Base-by-base conservation (phyloP, 108 stramenopile genomes). In the Cylindrotheca closterium region DNA sequence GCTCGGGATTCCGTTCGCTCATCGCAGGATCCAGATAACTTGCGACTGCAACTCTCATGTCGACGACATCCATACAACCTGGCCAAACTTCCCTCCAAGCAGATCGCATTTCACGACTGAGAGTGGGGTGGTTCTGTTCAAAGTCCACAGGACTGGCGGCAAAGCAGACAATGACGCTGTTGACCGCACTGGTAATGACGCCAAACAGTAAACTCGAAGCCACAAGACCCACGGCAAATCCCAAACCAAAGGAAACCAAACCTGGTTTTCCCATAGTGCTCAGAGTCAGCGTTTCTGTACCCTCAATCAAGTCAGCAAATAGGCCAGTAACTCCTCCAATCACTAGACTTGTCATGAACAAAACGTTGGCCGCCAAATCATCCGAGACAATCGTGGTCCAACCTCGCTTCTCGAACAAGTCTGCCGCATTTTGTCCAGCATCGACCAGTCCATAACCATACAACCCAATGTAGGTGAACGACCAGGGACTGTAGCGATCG, bases 41-140 rank as follows among this genome's bases (percentile, higher is more conserved):
- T 0, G 67, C 74, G 12, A 75, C 67, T 31, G 63, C 67, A 3
- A 79, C 55, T 27, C 74, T 37, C 63, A 77, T 64, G 34, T 85
- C 83, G 21, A 80, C 72, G n/a, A 78, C 65, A 63, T 92, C 91
- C 71, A 92, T 75, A 42, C 83, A 87, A 51, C 88, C 92, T 1
- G 92, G 92, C 92, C 92, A 94, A 24, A 89, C 89, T 59, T 91
- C 88, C 60, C 79, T 70, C 93, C 93, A 97, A 4, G 88, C 83
- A 4, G 71, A 52, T 37, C 85, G 57, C 86, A 97, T 88, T 60
- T 92, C 85, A 28, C 73, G 63, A 59, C 87, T 93, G 2, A 88
- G 68, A 5, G 89, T 72, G 2, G 92, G 96, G 60, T 97, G 92
- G 55, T 87, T 91, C 10, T 65, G 59, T 56, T 92, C 81, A 66